phyloP scores from a whole-genome alignment of 1,284 basidiomycete genomes.

The Papiliotrema fonsecae region DNA sequence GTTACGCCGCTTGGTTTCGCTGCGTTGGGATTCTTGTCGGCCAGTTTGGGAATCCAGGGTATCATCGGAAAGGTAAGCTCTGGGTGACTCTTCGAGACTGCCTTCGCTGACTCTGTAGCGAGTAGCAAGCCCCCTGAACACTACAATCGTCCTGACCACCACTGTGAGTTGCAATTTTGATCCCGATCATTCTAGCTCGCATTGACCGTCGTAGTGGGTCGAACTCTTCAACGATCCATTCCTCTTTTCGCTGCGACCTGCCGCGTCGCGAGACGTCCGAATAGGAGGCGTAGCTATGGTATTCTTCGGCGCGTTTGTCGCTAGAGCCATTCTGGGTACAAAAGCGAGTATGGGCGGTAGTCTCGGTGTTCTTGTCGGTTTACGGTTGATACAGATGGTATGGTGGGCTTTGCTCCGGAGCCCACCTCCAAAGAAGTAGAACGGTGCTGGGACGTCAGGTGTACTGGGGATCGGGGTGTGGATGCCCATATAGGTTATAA shows the following conservation, averaged over 20 bases:
- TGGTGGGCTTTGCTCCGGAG: slow-evolving; percentile 64
- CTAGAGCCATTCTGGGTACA: slow-evolving; percentile 54
- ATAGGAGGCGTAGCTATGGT: slow-evolving; percentile 61
- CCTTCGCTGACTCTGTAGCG: slow-evolving; percentile 20
- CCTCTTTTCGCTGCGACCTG: slow-evolving; percentile 55
- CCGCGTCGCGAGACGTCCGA: slow-evolving; percentile 67
- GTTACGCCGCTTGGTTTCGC: slow-evolving; percentile 61
- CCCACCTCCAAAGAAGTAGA: slow-evolving; percentile 14
- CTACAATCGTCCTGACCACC: slow-evolving; percentile 57
- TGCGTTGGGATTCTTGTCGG: slow-evolving; percentile 68
- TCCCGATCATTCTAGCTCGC: not conserved
- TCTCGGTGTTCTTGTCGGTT: slow-evolving; percentile 62
- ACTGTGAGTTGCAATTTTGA: slow-evolving; percentile 44
- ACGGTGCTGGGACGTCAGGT: too few species aligned
- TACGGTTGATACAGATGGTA: slow-evolving; percentile 60
- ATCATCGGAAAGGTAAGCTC: slow-evolving; percentile 63
- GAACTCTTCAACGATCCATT: slow-evolving; percentile 75
- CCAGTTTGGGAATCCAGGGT: slow-evolving; percentile 67
- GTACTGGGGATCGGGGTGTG: too few species aligned
- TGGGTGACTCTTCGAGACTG: not conserved
- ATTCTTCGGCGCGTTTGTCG: slow-evolving; percentile 70
- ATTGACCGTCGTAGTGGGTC: slow-evolving; percentile 56
- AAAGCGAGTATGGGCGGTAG: slow-evolving; percentile 54
- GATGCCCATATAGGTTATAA: too few species aligned
- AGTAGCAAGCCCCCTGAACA: slow-evolving; percentile 70